These are phyloP conservation scores for Cylindrotheca closterium DNA, from an alignment of 108 stramenopile species.

Conservation along the genomic window DNA sequence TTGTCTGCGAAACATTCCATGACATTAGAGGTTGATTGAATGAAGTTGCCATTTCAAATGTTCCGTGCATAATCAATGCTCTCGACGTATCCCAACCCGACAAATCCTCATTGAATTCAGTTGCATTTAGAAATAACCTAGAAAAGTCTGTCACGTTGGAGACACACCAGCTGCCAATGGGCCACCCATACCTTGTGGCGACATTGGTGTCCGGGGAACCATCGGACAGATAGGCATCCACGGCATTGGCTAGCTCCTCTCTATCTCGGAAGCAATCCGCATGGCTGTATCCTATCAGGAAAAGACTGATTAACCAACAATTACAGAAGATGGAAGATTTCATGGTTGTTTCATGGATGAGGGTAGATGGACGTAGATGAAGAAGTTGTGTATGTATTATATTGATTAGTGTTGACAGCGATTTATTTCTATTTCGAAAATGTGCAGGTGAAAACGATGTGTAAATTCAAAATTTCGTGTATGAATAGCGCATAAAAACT, in stretches of 20 bases:
- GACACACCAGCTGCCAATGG: constrained; percentile 44
- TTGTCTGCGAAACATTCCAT: constrained; percentile 34
- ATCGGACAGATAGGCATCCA: constrained; percentile 6
- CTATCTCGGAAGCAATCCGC: constrained; percentile 13
- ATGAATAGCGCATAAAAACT: too few species aligned
- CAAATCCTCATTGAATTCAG: constrained; percentile 28
- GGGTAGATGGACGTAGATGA: too few species aligned
- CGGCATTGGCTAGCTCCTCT: constrained; percentile 17
- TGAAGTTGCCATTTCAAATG: constrained; percentile 16
- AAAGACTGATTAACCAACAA: background rate
- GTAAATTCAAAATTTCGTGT: too few species aligned
- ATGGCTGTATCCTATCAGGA: background rate
- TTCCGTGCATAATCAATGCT: constrained; percentile 11
- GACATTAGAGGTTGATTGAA: constrained; percentile 44
- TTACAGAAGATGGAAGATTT: too few species aligned
- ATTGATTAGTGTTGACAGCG: too few species aligned
- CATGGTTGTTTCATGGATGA: too few species aligned
- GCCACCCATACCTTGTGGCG: constrained; percentile 26
- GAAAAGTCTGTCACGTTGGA: constrained; percentile 28
- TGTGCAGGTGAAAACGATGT: too few species aligned
- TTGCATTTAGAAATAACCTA: constrained; percentile 2
- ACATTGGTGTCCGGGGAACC: background rate
- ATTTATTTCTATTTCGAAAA: too few species aligned
- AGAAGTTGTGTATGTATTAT: too few species aligned
- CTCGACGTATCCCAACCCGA: constrained; percentile 21